Percentiles rank a stretch among this genome's conserved stretches.
Evolutionary conservation across 1,284 basidiomycete species (phyloP).

Genomic region (Moesziomyces sp.): DNA sequence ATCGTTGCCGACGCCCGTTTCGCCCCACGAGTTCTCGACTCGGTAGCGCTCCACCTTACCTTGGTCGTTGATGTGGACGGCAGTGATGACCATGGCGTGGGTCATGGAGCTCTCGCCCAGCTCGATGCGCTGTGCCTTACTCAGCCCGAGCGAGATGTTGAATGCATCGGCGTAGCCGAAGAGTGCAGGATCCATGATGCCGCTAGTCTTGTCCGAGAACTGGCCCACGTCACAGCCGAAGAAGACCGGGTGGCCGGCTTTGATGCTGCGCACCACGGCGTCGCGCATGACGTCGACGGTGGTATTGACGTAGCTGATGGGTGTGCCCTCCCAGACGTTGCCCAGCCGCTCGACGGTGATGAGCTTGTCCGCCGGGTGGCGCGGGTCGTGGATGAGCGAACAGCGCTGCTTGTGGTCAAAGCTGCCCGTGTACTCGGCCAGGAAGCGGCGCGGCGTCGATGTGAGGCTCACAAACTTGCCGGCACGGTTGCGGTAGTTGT

Average conservation of each 20-base stretch:
- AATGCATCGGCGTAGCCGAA: conserved; percentile 76
- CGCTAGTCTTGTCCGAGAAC: conserved; percentile 74
- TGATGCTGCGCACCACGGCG: conserved; percentile 76
- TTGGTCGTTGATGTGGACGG: conserved; percentile 57
- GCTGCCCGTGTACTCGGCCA: conserved; percentile 64
- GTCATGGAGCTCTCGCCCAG: conserved; percentile 88
- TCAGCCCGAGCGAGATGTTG: conserved; percentile 73
- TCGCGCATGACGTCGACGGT: conserved; percentile 82
- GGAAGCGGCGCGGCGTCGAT: conserved; percentile 82
- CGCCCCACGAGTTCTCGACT: conserved; percentile 94
- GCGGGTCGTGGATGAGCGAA: conserved; percentile 93
- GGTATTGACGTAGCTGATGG: conserved; percentile 87
- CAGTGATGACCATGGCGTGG: conserved; percentile 75
- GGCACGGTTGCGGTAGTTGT: conserved; percentile 76
- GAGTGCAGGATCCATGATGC: conserved; percentile 84
- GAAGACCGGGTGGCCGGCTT: conserved; percentile 89
- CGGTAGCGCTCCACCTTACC: conserved; percentile 87
- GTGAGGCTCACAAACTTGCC: conserved; percentile 79
- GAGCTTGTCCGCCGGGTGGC: conserved; percentile 83
- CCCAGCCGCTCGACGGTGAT: conserved; percentile 93
- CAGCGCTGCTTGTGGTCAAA: conserved; percentile 78
- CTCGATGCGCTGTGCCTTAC: conserved; percentile 85
- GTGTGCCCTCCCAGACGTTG: conserved; percentile 86
- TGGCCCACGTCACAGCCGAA: conserved; percentile 88
- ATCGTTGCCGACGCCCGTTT: conserved; percentile 75